Conservation (phyloP, 1,284 basidiomycete genomes). For the Crocinoboletus sp. region DNA sequence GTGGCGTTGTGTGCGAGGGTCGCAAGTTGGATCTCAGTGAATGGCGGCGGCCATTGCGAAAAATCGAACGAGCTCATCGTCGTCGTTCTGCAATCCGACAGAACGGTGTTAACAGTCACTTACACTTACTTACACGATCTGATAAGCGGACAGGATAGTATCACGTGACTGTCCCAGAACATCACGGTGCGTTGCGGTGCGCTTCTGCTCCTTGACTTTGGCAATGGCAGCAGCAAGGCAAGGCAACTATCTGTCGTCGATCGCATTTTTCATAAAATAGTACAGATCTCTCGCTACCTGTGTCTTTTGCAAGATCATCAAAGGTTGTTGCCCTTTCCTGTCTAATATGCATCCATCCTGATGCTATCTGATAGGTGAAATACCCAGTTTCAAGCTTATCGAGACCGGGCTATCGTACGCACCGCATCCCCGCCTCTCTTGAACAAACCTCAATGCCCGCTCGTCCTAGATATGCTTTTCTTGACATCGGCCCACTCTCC, state of each 20-base stretch:
- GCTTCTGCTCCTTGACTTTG: neutral
- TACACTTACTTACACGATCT: neutral
- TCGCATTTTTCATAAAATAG: neutral
- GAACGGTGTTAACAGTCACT: too few relatives aligned
- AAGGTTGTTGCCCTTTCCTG: slow-evolving; percentile 48
- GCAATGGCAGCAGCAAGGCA: slow-evolving; percentile 26
- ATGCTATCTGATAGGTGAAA: slow-evolving; percentile 46
- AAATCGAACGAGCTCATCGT: slow-evolving; percentile 38
- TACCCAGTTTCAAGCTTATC: slow-evolving; percentile 79
- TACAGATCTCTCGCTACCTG: slow-evolving; percentile 54
- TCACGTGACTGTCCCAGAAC: too few relatives aligned
- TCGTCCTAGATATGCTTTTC: slow-evolving; percentile 61
- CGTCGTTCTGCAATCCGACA: too few relatives aligned
- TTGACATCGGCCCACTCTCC: slow-evolving; percentile 87
- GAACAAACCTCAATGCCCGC: neutral
- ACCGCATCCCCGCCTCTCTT: neutral
- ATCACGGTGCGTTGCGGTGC: too few relatives aligned
- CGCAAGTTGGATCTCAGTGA: slow-evolving; percentile 56
- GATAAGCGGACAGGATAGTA: slow-evolving; percentile 1
- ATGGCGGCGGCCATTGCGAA: slow-evolving; percentile 67
- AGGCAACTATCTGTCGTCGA: neutral
- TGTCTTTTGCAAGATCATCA: slow-evolving; percentile 91
- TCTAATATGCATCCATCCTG: neutral
- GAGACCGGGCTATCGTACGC: slow-evolving; percentile 73
- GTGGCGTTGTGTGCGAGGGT: slow-evolving; percentile 65